Conservation (phyloP, 208 protist genomes). For the Naegleria gruberi region DNA sequence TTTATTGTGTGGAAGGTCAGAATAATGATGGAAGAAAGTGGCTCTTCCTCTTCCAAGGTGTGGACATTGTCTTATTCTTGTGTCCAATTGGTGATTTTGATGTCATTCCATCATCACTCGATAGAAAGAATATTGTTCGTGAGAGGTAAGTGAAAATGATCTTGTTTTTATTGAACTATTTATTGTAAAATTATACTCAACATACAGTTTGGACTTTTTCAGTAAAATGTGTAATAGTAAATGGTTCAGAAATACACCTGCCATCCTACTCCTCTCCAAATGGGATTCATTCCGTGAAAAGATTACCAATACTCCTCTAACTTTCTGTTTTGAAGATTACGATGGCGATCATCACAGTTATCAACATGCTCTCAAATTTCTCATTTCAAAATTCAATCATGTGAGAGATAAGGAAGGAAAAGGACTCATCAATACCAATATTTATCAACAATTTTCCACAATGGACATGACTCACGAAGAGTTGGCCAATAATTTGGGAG, state of each 20-base stretch:
- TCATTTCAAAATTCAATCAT: background rate
- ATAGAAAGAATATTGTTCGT: background rate
- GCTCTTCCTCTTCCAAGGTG: background rate
- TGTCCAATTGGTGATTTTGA: slow-evolving; percentile 19
- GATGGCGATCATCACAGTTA: background rate
- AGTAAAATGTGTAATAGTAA: background rate
- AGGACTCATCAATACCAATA: background rate
- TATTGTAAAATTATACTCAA: too few species aligned
- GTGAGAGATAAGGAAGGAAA: background rate
- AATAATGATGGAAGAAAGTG: background rate
- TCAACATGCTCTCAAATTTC: background rate
- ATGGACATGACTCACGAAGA: background rate
- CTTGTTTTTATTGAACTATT: too few species aligned
- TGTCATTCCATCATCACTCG: background rate
- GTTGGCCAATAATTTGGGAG: background rate
- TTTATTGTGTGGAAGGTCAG: background rate
- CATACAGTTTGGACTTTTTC: background rate
- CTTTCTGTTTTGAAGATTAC: background rate
- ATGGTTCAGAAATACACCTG: background rate
- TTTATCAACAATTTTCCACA: background rate
- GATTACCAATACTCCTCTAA: background rate
- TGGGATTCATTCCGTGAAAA: background rate
- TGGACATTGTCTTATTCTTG: background rate
- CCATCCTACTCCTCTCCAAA: background rate
- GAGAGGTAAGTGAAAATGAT: slow-evolving; percentile 7